These are phyloP conservation scores for Xylaria digitata DNA, from an alignment of 2,329 filamentous ascomycete species.

Conservation along the genomic window DNA sequence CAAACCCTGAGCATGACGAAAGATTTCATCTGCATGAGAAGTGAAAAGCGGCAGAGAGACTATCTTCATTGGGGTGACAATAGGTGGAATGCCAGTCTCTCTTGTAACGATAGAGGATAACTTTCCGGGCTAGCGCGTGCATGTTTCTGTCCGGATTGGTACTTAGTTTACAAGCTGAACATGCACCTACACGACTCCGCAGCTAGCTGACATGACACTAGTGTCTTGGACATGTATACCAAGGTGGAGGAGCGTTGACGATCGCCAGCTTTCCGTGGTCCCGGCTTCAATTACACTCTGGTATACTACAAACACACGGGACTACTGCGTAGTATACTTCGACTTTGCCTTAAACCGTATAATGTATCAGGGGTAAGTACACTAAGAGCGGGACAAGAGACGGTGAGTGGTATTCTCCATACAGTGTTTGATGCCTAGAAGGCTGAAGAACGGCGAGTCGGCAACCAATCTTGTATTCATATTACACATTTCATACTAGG, in stretches of 20 bases:
- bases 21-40: neutral
- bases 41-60: neutral
- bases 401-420: constrained; percentile 31
- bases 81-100: neutral
- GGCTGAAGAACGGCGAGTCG: constrained; percentile 3
- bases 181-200: constrained; percentile 24
- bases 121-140: neutral
- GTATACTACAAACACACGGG: no score
- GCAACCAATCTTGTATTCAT: constrained; percentile 6
- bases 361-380: constrained; percentile 6
- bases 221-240: neutral
- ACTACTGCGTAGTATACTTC: neutral
- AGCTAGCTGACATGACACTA: constrained; percentile 18
- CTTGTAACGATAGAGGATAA: neutral
- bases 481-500: neutral
- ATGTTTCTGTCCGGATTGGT: constrained; percentile 7
- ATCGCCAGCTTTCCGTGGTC: constrained; percentile 1
- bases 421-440: constrained; percentile 13
- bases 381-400: constrained; percentile 18
- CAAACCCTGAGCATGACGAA: constrained; percentile 3
- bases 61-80: constrained; percentile 14
- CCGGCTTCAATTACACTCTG: neutral
- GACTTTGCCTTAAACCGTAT: neutral
- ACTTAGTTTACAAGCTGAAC: constrained; percentile 30
- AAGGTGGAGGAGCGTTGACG: constrained; percentile 10